These are phyloP conservation scores for Saururus chinensis DNA, from an alignment of 164 flowering plant genomes.

Conservation along the genomic window DNA sequence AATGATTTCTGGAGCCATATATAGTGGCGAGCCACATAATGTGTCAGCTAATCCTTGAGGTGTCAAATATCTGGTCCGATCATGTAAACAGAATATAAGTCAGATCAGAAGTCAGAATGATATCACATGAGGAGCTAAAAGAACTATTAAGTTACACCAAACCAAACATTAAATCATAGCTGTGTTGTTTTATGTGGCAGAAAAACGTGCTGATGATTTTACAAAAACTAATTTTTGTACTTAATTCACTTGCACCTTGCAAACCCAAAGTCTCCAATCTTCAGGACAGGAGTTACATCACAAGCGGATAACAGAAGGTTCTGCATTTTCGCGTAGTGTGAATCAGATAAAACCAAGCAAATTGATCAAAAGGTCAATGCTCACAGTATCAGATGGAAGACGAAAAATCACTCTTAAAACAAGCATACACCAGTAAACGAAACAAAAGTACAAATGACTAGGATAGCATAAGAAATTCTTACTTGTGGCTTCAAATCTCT, in stretches of 20 bases:
- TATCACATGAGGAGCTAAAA: no score
- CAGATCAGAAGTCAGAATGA: no score
- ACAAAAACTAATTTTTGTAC: not conserved
- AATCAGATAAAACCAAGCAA: conserved; percentile 1
- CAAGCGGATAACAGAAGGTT: conserved; percentile 36
- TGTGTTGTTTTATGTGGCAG: no score
- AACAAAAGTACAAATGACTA: not conserved
- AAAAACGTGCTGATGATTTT: no score
- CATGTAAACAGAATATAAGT: not conserved
- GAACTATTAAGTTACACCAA: no score
- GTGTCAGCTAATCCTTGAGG: conserved; percentile 53
- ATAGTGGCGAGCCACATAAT: conserved; percentile 59
- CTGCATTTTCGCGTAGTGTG: conserved; percentile 21
- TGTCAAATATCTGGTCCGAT: conserved; percentile 28
- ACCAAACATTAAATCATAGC: no score
- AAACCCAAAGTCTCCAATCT: conserved; percentile 66
- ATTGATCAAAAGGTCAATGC: not conserved
- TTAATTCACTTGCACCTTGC: conserved; percentile 29
- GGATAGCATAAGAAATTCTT: not conserved
- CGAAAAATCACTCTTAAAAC: not conserved
- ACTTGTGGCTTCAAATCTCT: conserved; percentile 62
- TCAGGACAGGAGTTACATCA: conserved; percentile 26
- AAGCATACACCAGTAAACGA: not conserved
- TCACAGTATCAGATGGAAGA: not conserved
- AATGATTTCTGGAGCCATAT: conserved; percentile 69